Base-by-base conservation (phyloP, 495 filamentous ascomycete genomes). In the Chaetomium tenue region DNA sequence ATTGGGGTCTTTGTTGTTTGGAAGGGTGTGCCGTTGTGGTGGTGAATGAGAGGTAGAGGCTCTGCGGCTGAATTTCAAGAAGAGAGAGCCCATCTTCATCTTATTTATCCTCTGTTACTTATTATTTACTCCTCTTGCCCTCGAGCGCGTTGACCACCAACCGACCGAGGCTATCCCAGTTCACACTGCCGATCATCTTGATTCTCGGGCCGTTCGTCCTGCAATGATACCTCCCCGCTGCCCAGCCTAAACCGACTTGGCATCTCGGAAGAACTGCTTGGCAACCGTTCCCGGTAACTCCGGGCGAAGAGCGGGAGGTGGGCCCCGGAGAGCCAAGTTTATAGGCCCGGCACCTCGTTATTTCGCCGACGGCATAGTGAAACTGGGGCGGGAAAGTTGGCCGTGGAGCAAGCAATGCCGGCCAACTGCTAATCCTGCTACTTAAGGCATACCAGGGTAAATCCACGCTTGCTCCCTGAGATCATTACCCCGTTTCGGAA, bases 321-420 rank as follows among this genome's bases (percentile, higher is more conserved):
- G 46, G 46, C 20, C 46, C 46, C 46, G 20, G 8, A 48, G 46
- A 48, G 46, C 46, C 46, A 48, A 22, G 46, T 3, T 23, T 11
- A 48, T 20, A 48, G 40, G 40, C 11, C 20, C 46, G 46, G 46
- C 46, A 3, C 20, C 46, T 22, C 46, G 2, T 3, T 48, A 48
- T 48, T 67, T 47, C n/a, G 47, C 40, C 58, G 61, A 61, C 40
- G 40, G 40, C 16, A 44, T 16, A 44, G 3, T 15, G 40, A 44
- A 18, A 44, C 13, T 44, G 40, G 13, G 40, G 18, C 13, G 2
- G 40, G 40, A 15, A 18, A 44, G 16, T 15, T 44, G 40, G 13
- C 40, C 16, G 40, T 44, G 33, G 13, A 15, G 40, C 16, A 18
- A 18, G 3, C 2, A 11, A 11, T 44, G 40, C 40, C 11, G 40